phyloP scores from a whole-genome alignment of 768 basidiomycete genomes.

The Tephrocybe sp. region DNA sequence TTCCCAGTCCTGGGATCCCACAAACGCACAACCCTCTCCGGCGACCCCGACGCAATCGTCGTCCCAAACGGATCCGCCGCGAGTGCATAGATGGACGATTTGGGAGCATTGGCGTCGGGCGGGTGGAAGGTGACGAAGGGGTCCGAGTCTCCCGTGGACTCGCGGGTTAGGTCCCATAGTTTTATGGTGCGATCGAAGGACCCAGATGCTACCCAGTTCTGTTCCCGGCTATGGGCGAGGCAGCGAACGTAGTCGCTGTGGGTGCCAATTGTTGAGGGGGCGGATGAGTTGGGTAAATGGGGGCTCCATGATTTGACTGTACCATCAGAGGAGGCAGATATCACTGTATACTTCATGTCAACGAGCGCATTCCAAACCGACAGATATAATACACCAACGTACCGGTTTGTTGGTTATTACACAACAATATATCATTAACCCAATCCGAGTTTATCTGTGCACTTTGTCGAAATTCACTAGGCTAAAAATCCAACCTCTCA shows the following conservation, averaged over 20 bases:
- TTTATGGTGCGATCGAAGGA: slow-evolving; percentile 95
- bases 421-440: slow-evolving; percentile 93
- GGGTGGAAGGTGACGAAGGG: slow-evolving; percentile 68
- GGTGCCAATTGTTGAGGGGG: slow-evolving; percentile 68
- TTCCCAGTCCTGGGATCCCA: slow-evolving; percentile 94
- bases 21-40: slow-evolving; percentile 85
- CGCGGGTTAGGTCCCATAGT: slow-evolving; percentile 81
- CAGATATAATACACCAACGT: slow-evolving; percentile 21
- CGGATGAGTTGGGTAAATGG: slow-evolving; percentile 56
- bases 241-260: slow-evolving; percentile 90
- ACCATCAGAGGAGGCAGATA: slow-evolving; percentile 95
- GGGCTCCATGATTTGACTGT: slow-evolving; percentile 94
- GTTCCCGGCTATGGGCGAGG: slow-evolving; percentile 72
- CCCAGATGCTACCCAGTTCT: slow-evolving; percentile 89
- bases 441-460: slow-evolving; percentile 92
- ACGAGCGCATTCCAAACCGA: background rate
- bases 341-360: slow-evolving; percentile 52
- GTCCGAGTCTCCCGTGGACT: slow-evolving; percentile 29
- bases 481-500: too few species aligned
- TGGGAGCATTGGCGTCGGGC: slow-evolving; percentile 63
- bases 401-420: slow-evolving; percentile 91
- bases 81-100: slow-evolving; percentile 77
- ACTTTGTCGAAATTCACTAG: slow-evolving; percentile 78
- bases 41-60: slow-evolving; percentile 85
- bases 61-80: slow-evolving; percentile 79